Conservation (phyloP, 768 basidiomycete species). For the Mycena maculata region DNA sequence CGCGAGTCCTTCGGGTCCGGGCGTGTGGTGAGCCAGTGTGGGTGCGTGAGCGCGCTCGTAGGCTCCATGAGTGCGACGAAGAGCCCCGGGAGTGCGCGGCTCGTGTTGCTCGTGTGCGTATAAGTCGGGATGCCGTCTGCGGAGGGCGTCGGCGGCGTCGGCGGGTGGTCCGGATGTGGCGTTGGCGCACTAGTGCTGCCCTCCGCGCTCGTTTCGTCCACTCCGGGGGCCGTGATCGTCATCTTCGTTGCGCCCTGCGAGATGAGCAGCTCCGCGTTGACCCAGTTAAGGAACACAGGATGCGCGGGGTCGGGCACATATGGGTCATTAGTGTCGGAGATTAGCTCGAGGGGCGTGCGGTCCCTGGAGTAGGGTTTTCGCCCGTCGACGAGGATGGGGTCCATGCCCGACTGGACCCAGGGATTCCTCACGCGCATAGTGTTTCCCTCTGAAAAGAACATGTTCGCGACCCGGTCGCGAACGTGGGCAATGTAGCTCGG, state of each 20-base stretch:
- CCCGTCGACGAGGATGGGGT: constrained; percentile 43
- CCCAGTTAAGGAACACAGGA: constrained; percentile 74
- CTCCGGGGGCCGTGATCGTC: constrained; percentile 39
- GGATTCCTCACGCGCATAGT: constrained; percentile 76
- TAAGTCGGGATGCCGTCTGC: constrained; percentile 58
- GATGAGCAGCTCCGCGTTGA: constrained; percentile 86
- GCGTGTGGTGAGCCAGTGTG: constrained; percentile 55
- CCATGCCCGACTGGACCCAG: constrained; percentile 61
- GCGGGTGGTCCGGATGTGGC: constrained; percentile 24
- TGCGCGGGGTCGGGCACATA: constrained; percentile 57
- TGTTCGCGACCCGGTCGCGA: constrained; percentile 87
- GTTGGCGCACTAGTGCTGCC: constrained; percentile 3
- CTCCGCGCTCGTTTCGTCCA: constrained; percentile 21
- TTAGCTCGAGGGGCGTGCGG: constrained; percentile 53
- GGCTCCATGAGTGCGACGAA: constrained; percentile 73
- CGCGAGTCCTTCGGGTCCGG: constrained; percentile 45
- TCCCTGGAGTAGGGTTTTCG: constrained; percentile 40
- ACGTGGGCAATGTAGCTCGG: constrained; percentile 93
- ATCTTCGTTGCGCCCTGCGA: constrained; percentile 60
- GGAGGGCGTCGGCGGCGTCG: constrained; percentile 30
- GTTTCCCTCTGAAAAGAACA: constrained; percentile 72
- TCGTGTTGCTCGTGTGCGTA: constrained; percentile 62
- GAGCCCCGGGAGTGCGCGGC: constrained; percentile 62
- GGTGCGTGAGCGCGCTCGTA: constrained; percentile 58
- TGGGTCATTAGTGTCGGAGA: constrained; percentile 55